Base-by-base conservation (phyloP, 257 asterid species). In the Salvia splendens region DNA sequence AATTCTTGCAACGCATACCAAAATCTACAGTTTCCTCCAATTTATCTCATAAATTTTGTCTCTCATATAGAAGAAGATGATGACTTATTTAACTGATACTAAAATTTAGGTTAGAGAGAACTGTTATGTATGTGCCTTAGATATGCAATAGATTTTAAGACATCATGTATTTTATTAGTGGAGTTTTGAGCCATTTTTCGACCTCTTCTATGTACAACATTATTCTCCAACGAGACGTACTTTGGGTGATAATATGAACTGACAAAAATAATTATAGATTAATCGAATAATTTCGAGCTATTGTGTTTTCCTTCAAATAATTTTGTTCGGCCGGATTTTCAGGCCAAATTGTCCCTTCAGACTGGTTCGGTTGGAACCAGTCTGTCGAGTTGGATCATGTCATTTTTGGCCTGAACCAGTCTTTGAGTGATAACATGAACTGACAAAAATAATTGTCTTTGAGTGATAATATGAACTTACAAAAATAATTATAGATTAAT, bases 1-100 rank as follows among this genome's bases (percentile, higher is more conserved):
- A 62, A 51, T 30, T 56, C 62, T 63, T 33, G 52, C 85, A 80
- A 73, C 67, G 79, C 79, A 17, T 65, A 24, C 38, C 8, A 12
- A 51, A 59, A 57, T 45, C 61, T 46, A 50, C 61, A 64, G 38
- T 64, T 61, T 47, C 66, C 67, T 54, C 15, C 57, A 45, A 59
- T 38, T 8, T 15, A 53, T 45, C 33, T 7, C 65, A 68, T 20
- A 43, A 73, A 14, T 42, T 38, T 12, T 38, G 55, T 28, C 35
- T 51, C 67, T 42, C 16, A 6, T 68, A 64, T 24, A 59, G 60
- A 24, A 35, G 53, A 61, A 59, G 56, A 24, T 14, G 75, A 17
- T 36, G 43, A n/a, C 61, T 59, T 36, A 50, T 35, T 69, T 43
- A 70, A 51, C 57, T 49, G 61, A 62, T 52, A 16, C 45, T 64